These are phyloP conservation scores for Lecanosticta acicola DNA, from an alignment of 2,329 filamentous ascomycete species.

Conservation along the genomic window DNA sequence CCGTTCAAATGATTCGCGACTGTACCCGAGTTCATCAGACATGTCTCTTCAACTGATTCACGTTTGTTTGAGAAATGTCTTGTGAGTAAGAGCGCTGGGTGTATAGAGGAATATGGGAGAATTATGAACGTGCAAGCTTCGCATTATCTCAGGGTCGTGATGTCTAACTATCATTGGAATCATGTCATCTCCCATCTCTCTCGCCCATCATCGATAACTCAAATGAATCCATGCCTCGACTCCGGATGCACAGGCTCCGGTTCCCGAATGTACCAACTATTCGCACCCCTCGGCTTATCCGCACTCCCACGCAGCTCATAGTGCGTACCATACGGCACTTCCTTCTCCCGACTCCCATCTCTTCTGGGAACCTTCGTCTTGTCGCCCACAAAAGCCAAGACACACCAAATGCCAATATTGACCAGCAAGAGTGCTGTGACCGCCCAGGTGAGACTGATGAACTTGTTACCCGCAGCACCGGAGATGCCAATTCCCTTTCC, in stretches of 20 bases:
- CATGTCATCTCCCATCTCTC: neutral
- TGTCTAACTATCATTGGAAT: too few relatives aligned
- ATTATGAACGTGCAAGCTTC: too few relatives aligned
- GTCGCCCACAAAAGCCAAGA: slow-evolving; percentile 12
- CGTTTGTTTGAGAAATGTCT: too few relatives aligned
- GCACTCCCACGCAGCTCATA: neutral
- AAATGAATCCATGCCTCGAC: neutral
- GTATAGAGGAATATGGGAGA: too few relatives aligned
- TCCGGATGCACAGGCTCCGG: neutral
- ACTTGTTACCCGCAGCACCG: slow-evolving; percentile 49
- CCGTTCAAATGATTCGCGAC: too few relatives aligned
- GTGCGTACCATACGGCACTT: neutral
- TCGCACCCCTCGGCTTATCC: neutral
- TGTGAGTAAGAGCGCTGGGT: too few relatives aligned
- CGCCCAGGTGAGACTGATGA: slow-evolving; percentile 56
- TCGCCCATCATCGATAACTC: neutral
- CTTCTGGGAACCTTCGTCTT: neutral
- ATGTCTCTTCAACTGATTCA: too few relatives aligned
- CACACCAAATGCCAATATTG: slow-evolving; percentile 15
- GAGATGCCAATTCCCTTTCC: slow-evolving; percentile 46
- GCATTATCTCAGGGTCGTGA: too few relatives aligned
- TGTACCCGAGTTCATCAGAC: too few relatives aligned
- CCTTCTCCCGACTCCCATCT: neutral
- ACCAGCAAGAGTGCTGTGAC: slow-evolving; percentile 37
- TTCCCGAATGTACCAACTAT: neutral